Conservation (phyloP, 345 rosid species). For the Euphorbia lathyris region DNA sequence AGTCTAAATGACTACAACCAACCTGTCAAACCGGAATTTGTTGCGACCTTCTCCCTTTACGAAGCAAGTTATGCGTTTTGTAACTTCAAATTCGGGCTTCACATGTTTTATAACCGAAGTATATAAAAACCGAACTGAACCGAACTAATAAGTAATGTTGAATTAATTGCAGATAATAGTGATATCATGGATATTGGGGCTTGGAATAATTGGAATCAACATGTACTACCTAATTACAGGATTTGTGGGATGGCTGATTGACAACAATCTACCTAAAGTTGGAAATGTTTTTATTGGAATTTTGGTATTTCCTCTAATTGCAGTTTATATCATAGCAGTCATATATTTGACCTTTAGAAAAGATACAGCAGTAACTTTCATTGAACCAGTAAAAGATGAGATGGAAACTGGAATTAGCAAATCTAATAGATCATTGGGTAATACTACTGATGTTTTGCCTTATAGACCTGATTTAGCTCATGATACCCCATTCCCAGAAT, state of each 20-base stretch:
- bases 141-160: too few species aligned
- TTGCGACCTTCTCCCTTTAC: too few species aligned
- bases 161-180: slow-evolving; percentile 39
- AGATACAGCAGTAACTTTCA: slow-evolving; percentile 36
- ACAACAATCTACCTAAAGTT: slow-evolving; percentile 39
- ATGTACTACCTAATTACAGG: slow-evolving; percentile 53
- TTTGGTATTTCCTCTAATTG: slow-evolving; percentile 58
- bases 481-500: slow-evolving; percentile 38
- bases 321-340: slow-evolving; percentile 39
- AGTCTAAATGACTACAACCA: too few species aligned
- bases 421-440: background rate
- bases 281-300: slow-evolving; percentile 49
- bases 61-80: too few species aligned
- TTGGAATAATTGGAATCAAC: slow-evolving; percentile 55
- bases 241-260: slow-evolving; percentile 48
- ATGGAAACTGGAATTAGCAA: slow-evolving; percentile 31
- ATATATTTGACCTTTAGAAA: slow-evolving; percentile 50
- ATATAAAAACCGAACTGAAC: too few species aligned
- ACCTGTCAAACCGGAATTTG: too few species aligned
- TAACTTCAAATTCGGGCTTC: too few species aligned
- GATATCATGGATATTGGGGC: slow-evolving; percentile 58
- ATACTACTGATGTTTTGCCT: slow-evolving; percentile 19
- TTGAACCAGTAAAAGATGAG: slow-evolving; percentile 34
- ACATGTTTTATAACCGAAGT: too few species aligned
- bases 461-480: slow-evolving; percentile 58